phyloP scores from a whole-genome alignment of 2,329 filamentous ascomycete species.

The Ophiostoma novo-ulmi region DNA sequence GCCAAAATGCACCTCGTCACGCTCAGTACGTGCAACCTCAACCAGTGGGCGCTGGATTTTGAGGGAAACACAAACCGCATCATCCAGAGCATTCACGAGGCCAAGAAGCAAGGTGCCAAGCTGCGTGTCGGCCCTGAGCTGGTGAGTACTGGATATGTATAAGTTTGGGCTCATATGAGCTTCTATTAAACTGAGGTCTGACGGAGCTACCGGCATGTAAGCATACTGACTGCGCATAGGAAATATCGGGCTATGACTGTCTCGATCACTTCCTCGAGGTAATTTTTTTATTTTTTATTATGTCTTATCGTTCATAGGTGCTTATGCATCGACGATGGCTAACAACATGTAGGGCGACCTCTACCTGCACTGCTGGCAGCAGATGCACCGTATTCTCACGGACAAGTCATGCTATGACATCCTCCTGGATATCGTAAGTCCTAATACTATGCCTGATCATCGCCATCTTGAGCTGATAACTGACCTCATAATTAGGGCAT shows the following conservation, averaged over 20 bases:
- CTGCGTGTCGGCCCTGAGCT: conserved; percentile 57
- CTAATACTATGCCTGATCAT: background rate
- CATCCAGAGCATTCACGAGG: conserved; percentile 53
- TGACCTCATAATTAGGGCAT: conserved; percentile 35
- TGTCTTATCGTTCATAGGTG: no score
- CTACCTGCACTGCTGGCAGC: conserved; percentile 58
- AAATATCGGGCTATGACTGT: conserved; percentile 58
- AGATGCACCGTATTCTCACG: conserved; percentile 55
- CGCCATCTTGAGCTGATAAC: background rate
- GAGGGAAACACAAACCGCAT: conserved; percentile 58
- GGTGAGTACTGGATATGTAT: conserved; percentile 10
- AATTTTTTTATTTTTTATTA: background rate
- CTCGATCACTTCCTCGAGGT: conserved; percentile 60
- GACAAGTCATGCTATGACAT: conserved; percentile 60
- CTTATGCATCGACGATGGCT: background rate
- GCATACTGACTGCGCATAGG: conserved; percentile 27
- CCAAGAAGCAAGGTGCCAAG: conserved; percentile 57
- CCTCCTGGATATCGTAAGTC: conserved; percentile 52
- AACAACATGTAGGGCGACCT: conserved; percentile 40
- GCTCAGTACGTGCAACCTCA: conserved; percentile 34
- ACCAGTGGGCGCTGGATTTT: conserved; percentile 48
- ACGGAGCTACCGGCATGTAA: background rate
- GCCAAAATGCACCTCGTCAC: conserved; percentile 30
- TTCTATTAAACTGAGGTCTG: background rate
- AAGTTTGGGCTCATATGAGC: background rate